Evolutionary conservation across 805 yeast genomes (phyloP).

Genomic region (Saturnispora mendoncae): DNA sequence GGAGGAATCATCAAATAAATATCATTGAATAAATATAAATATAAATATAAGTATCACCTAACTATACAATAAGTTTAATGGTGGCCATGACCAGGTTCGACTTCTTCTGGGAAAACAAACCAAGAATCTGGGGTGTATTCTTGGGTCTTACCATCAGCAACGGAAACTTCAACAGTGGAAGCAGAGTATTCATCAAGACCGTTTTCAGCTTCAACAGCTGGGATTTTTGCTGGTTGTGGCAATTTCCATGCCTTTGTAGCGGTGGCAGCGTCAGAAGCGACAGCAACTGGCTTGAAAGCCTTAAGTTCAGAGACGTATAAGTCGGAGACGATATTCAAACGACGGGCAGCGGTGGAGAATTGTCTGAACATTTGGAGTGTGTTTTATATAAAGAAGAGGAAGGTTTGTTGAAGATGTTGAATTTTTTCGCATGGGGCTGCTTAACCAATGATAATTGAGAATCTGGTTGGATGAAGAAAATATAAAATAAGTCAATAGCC

Average conservation of each 20-base stretch:
- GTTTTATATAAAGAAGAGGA: neutral
- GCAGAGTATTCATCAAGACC: constrained; percentile 62
- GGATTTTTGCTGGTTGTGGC: constrained; percentile 72
- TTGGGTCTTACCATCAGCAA: constrained; percentile 39
- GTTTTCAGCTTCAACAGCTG: constrained; percentile 58
- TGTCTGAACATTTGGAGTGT: constrained; percentile 19
- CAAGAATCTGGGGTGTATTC: constrained; percentile 56
- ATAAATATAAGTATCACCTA: neutral
- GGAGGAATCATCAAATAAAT: neutral
- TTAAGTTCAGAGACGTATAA: constrained; percentile 81
- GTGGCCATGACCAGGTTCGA: constrained; percentile 30
- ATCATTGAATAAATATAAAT: constrained; percentile 6
- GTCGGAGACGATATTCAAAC: constrained; percentile 61
- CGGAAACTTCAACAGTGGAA: constrained; percentile 65
- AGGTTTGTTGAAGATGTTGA: neutral
- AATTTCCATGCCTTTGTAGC: constrained; percentile 75
- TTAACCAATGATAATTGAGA: no score
- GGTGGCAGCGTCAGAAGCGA: constrained; percentile 66
- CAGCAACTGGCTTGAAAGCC: constrained; percentile 77
- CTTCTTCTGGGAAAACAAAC: constrained; percentile 73
- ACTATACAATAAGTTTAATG: constrained; percentile 13
- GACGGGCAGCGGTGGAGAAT: constrained; percentile 22
- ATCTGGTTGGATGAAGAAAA: no score
- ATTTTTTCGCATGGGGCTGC: no score
- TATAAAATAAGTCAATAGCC: no score